A percentile compares a stretch with the other conserved stretches of the same genome.
These are phyloP conservation scores for Trichaptum fuscoviolaceum DNA, from an alignment of 768 basidiomycete genomes.

Conservation along the genomic window DNA sequence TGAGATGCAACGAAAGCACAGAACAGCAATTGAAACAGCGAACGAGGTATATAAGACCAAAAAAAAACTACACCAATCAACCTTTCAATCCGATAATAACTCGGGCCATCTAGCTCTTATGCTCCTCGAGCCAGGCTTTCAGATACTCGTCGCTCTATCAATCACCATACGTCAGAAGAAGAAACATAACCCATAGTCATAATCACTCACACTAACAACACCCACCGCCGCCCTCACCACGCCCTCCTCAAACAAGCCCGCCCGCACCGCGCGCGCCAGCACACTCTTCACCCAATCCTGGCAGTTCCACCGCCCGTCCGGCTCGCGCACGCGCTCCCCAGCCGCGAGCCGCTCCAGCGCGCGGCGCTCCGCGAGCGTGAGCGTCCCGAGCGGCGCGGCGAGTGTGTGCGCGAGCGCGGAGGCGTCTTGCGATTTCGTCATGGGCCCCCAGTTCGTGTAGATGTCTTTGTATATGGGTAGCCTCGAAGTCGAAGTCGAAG, in stretches of 20 bases:
- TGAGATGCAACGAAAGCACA: too few species aligned
- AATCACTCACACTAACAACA: background rate
- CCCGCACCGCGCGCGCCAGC: background rate
- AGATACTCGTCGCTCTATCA: background rate
- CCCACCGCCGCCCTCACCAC: background rate
- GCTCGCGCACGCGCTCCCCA: slow-evolving; percentile 16
- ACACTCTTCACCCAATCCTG: slow-evolving; percentile 16
- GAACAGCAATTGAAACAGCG: too few species aligned
- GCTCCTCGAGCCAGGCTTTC: background rate
- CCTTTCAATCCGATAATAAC: background rate
- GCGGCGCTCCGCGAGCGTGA: slow-evolving; percentile 16
- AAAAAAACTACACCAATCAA: too few species aligned
- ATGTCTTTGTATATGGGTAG: background rate
- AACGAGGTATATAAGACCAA: too few species aligned
- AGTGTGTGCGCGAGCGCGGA: slow-evolving; percentile 8
- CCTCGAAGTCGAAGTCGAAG: too few species aligned
- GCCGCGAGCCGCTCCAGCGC: slow-evolving; percentile 21
- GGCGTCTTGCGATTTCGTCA: slow-evolving; percentile 14
- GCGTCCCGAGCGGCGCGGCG: slow-evolving; percentile 13
- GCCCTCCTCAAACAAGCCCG: background rate
- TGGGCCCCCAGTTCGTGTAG: slow-evolving; percentile 24
- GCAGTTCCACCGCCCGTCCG: slow-evolving; percentile 27
- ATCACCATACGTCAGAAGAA: background rate
- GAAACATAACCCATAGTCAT: too few species aligned
- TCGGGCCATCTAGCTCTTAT: background rate